Evolutionary conservation across 495 filamentous ascomycete species (phyloP).

Genomic region (Penicillium psychrofluorescens): DNA sequence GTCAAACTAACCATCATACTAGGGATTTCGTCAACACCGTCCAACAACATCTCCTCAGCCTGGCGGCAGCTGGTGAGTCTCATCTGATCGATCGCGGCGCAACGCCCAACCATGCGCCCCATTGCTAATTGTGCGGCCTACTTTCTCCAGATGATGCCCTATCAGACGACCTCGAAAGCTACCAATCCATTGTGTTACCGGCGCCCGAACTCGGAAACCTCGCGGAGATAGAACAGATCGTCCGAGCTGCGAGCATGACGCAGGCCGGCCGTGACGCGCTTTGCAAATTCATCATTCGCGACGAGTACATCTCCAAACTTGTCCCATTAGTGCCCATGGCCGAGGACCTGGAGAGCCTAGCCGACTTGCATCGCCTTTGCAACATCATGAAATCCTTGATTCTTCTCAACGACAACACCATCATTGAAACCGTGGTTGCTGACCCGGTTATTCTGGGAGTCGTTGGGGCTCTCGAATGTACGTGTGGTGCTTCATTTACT

Average conservation of each 20-base stretch:
- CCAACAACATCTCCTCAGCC: slow-evolving; percentile 57
- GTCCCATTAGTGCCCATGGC: slow-evolving; percentile 77
- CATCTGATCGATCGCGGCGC: too few relatives aligned
- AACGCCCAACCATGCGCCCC: too few relatives aligned
- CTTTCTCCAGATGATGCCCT: slow-evolving; percentile 67
- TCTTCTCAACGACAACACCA: slow-evolving; percentile 84
- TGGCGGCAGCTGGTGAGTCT: slow-evolving; percentile 43
- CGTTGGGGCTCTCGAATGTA: slow-evolving; percentile 92
- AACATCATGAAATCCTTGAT: slow-evolving; percentile 97
- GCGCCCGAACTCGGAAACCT: slow-evolving; percentile 72
- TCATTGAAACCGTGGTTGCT: slow-evolving; percentile 88
- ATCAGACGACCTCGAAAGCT: slow-evolving; percentile 78
- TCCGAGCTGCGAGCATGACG: slow-evolving; percentile 67
- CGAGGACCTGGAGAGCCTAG: slow-evolving; percentile 81
- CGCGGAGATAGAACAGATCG: slow-evolving; percentile 70
- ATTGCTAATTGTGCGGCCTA: slow-evolving; percentile 3
- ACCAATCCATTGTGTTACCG: slow-evolving; percentile 66
- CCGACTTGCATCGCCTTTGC: slow-evolving; percentile 84
- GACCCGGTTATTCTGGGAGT: slow-evolving; percentile 87
- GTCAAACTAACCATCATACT: slow-evolving; percentile 5
- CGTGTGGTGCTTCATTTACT: slow-evolving; percentile 12
- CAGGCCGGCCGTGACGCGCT: slow-evolving; percentile 79
- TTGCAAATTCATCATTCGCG: slow-evolving; percentile 73
- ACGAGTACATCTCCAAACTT: slow-evolving; percentile 83
- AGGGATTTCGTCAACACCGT: slow-evolving; percentile 90